phyloP scores from a whole-genome alignment of 2,329 filamentous ascomycete species.

The Fulvia fulva region DNA sequence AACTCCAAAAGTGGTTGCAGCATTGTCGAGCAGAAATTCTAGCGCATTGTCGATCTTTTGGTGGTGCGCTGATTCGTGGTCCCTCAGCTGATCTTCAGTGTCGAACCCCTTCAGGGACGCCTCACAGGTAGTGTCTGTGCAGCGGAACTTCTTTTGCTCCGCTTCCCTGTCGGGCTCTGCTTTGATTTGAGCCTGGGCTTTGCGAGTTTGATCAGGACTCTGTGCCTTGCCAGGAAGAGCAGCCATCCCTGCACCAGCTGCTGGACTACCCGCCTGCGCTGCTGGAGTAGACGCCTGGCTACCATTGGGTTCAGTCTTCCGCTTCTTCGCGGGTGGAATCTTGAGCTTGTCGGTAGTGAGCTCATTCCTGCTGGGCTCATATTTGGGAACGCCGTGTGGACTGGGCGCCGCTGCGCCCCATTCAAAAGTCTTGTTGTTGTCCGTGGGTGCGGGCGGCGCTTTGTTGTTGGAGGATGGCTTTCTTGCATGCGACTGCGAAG shows the following conservation, averaged over 20 bases:
- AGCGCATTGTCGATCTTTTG: slow-evolving; percentile 53
- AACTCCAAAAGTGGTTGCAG: slow-evolving; percentile 47
- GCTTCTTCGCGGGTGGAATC: slow-evolving; percentile 55
- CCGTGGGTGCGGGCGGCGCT: slow-evolving; percentile 32
- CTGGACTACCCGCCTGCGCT: slow-evolving; percentile 33
- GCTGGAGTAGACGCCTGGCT: slow-evolving; percentile 41
- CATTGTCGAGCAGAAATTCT: slow-evolving; percentile 52
- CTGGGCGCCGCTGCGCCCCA: slow-evolving; percentile 25
- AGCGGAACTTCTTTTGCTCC: slow-evolving; percentile 50
- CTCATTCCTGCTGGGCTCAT: slow-evolving; percentile 47
- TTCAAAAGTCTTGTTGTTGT: slow-evolving; percentile 32
- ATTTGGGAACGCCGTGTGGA: slow-evolving; percentile 55
- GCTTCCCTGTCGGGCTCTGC: slow-evolving; percentile 41
- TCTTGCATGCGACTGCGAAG: slow-evolving; percentile 23
- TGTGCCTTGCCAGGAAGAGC: slow-evolving; percentile 32
- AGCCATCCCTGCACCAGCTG: slow-evolving; percentile 37
- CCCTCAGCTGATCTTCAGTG: slow-evolving; percentile 44
- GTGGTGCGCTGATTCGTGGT: slow-evolving; percentile 53
- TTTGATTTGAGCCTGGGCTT: slow-evolving; percentile 31
- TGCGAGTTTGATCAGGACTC: slow-evolving; percentile 47
- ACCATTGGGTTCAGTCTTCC: slow-evolving; percentile 43
- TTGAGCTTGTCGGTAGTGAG: slow-evolving; percentile 56
- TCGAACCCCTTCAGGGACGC: slow-evolving; percentile 53
- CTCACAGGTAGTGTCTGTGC: slow-evolving; percentile 50
- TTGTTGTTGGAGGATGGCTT: slow-evolving; percentile 26